Conservation (phyloP, 441 rosid species). For the Syzygium malaccense region DNA sequence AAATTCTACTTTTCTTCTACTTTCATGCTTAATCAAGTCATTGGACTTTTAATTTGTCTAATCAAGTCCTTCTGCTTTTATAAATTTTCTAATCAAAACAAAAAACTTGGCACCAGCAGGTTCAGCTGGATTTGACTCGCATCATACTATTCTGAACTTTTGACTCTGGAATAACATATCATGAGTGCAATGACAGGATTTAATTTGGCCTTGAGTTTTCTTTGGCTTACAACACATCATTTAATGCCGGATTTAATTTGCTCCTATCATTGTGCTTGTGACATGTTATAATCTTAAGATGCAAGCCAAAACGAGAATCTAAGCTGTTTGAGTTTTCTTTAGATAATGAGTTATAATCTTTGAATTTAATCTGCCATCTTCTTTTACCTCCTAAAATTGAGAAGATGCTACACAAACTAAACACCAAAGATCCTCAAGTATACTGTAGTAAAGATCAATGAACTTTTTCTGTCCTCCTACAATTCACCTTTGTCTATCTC, state of each 20-base stretch:
- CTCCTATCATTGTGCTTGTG: background rate
- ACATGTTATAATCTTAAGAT: background rate
- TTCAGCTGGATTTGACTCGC: background rate
- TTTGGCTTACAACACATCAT: background rate
- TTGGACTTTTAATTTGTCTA: background rate
- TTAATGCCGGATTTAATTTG: no score
- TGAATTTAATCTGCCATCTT: background rate
- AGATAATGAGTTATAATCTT: background rate
- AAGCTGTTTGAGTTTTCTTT: background rate
- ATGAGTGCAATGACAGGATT: background rate
- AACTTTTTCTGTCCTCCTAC: background rate
- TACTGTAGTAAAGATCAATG: background rate
- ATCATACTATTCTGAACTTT: background rate
- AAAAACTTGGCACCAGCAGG: background rate
- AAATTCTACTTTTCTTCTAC: background rate
- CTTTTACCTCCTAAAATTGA: background rate
- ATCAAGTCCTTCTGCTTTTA: background rate
- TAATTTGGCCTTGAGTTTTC: background rate
- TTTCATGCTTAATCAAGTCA: background rate
- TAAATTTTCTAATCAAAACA: background rate
- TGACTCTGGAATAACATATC: background rate
- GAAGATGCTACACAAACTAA: background rate
- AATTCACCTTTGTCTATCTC: background rate
- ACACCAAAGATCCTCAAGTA: background rate
- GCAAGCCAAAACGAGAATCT: background rate